A percentile compares a stretch with the other conserved stretches of the same genome.
Evolutionary conservation across 805 yeast genomes (phyloP).

Genomic region (Saccharomycopsis malanga): DNA sequence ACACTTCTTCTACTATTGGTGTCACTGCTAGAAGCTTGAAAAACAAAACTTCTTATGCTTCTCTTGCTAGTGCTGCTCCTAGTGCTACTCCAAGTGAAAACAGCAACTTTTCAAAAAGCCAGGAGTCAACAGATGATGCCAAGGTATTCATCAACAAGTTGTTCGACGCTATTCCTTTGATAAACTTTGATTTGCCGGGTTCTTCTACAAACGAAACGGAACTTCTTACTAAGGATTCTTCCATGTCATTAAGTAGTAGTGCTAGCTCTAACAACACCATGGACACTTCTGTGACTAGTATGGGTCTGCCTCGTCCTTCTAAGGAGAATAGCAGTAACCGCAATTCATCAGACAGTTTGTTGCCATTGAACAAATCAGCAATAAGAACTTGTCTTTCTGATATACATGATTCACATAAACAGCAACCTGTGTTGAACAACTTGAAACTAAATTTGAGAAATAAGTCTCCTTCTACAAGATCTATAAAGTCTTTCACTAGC

Average conservation of each 20-base stretch:
- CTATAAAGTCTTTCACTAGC: slow-evolving; percentile 10
- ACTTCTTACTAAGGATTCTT: neutral
- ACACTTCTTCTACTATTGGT: too few species aligned
- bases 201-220: neutral
- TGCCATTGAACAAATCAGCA: slow-evolving; percentile 21
- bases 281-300: neutral
- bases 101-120: neutral
- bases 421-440: neutral
- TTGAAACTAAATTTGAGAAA: neutral
- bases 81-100: too few species aligned
- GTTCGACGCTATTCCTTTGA: slow-evolving; percentile 17
- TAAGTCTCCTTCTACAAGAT: slow-evolving; percentile 8
- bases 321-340: neutral
- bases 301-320: neutral
- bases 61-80: neutral
- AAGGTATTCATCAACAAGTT: slow-evolving; percentile 14
- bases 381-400: slow-evolving; percentile 7
- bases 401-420: neutral
- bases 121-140: neutral
- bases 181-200: slow-evolving; percentile 4
- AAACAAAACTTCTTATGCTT: neutral
- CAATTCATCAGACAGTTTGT: slow-evolving; percentile 17
- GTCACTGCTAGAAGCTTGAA: neutral
- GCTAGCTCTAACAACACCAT: neutral
- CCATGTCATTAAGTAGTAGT: neutral